Base-by-base conservation (phyloP, 2,329 filamentous ascomycete genomes). In the Penicillium sumatraense region DNA sequence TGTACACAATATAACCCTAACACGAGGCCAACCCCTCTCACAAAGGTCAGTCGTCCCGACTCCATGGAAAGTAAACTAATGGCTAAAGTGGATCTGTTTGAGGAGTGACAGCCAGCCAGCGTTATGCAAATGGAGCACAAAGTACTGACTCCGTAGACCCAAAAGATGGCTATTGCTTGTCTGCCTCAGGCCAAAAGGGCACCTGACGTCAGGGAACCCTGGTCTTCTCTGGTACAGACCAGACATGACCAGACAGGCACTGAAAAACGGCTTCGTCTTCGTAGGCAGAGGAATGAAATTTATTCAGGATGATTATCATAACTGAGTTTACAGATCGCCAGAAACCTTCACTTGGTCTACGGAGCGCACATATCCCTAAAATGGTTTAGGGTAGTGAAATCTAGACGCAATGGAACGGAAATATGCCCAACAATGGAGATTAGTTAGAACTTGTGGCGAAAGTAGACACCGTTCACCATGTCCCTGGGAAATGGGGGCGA, bases 171-270 rank as follows among this genome's bases (percentile, higher is more conserved):
- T 31, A 23, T 14, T 1, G 3, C 2, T 35, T 38, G 1, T 27
- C 11, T 26, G 33, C 50, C 50, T 53, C 11, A 46, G 50, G 50
- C 50, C 41, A 11, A 3, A 41, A 47, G 9, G 18, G 42, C 50
- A 53, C 50, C 50, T 53, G 50, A 53, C 50, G 50, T 53, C 50
- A 53, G 41, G 24, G 33, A 53, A 26, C 40, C 40, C 40, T n/a
- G n/a, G n/a, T n/a, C n/a, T n/a, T n/a, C n/a, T n/a, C n/a, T n/a
- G n/a, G n/a, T n/a, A n/a, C n/a, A n/a, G n/a, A n/a, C n/a, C n/a
- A n/a, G n/a, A n/a, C n/a, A n/a, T n/a, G n/a, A n/a, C n/a, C n/a
- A n/a, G n/a, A n/a, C n/a, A n/a, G n/a, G n/a, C n/a, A n/a, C n/a
- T n/a, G n/a, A n/a, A n/a, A n/a, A n/a, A n/a, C n/a, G n/a, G n/a